Conservation (phyloP, 768 basidiomycete genomes). For the Hypholoma fasciculare region DNA sequence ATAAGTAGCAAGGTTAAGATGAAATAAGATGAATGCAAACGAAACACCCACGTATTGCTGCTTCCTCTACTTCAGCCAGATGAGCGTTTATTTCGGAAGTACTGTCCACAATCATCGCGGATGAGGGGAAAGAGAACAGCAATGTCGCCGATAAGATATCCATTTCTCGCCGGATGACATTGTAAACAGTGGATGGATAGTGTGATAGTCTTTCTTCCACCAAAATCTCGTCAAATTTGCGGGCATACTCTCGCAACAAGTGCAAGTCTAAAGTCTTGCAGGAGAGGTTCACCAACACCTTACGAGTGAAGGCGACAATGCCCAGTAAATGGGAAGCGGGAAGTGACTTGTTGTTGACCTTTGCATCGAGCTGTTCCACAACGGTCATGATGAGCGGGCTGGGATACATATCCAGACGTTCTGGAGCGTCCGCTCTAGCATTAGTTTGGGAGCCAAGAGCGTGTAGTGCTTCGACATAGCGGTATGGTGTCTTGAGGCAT, state of each 20-base stretch:
- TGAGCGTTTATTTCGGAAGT: not conserved
- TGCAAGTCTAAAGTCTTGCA: slow-evolving; percentile 50
- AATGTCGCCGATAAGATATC: slow-evolving; percentile 14
- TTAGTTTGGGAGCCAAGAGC: slow-evolving; percentile 25
- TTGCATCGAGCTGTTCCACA: slow-evolving; percentile 75
- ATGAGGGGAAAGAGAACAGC: slow-evolving; percentile 3
- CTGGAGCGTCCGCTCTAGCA: slow-evolving; percentile 2
- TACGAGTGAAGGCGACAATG: slow-evolving; percentile 62
- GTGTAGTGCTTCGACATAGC: slow-evolving; percentile 76
- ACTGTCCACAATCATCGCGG: not conserved
- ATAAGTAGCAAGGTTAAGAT: not conserved
- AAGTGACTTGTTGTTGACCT: slow-evolving; percentile 54
- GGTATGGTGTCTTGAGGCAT: slow-evolving; percentile 80
- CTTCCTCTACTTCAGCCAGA: slow-evolving; percentile 4
- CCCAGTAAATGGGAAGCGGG: slow-evolving; percentile 63
- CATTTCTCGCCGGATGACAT: slow-evolving; percentile 16
- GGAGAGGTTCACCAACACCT: slow-evolving; percentile 56
- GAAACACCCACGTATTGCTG: slow-evolving; percentile 43
- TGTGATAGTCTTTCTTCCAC: slow-evolving; percentile 26
- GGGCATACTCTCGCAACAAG: slow-evolving; percentile 33
- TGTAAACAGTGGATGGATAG: slow-evolving; percentile 33
- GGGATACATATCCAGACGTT: slow-evolving; percentile 38
- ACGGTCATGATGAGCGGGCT: slow-evolving; percentile 82
- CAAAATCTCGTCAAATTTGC: slow-evolving; percentile 37
- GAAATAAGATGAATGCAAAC: not conserved